Base-by-base conservation (phyloP, 192 early-diverging fungal species). In the Coemansia biformis region DNA sequence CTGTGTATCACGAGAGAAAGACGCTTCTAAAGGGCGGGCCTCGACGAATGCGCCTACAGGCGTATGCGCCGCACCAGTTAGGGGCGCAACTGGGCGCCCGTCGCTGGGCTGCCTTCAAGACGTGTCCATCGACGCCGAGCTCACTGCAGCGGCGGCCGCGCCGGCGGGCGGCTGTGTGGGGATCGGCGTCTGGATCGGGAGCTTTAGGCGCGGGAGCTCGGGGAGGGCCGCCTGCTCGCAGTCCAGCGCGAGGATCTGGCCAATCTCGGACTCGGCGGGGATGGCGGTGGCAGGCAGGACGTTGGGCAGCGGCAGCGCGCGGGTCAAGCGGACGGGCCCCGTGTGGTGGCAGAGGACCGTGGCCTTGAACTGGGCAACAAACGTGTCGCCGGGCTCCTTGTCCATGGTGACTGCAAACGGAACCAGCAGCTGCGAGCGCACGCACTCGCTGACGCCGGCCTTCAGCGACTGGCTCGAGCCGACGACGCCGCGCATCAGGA, bases 361-460 rank as follows among this genome's bases (percentile, higher is more conserved):
- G 37, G 76, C 58, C 74, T 88, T 86, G 65, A 88, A 86, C 70
- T 88, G 86, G 8, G 88, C 85, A 18, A 83, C 78, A 36, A 78
- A 59, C 34, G 72, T 72, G 18, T 70, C 59, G 34, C 69, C 63
- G 22, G 46, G 46, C 17, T 24, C 50, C 36, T 77, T 76, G 32
- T 82, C 81, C 36, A 77, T 64, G 28, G 80, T 76, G 11, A 84
- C 79, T 13, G 81, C 73, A 43, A 81, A 81, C 14, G 85, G 79
- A 12, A 76, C 81, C 47, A 90, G 52, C 23, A 90, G 63, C 9
- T 73, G 71, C 57, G 86, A 79, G 26, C 58, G 54, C 16, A 85
- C 70, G 26, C 85, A 70, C 50, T 88, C 87, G 36, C 66, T 60
- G n/a, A 90, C 61, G 11, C 88, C 88, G n/a, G 86, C 75, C 48